Base-by-base conservation (phyloP, 2,329 filamentous ascomycete species). In the Penicillium sp. region DNA sequence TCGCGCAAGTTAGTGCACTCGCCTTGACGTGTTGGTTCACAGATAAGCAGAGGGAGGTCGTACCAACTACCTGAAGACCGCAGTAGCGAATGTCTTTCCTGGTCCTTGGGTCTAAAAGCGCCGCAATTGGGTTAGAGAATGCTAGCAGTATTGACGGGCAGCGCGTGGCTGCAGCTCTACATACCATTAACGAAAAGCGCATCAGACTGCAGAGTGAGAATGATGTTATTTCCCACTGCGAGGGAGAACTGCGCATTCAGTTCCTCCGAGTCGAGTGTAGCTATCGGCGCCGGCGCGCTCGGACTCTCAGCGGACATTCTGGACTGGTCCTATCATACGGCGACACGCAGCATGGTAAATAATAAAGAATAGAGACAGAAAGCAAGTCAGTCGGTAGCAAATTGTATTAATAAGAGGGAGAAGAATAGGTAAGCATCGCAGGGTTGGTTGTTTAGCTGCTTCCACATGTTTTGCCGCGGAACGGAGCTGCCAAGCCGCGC, bases 121-220 rank as follows among this genome's bases (percentile, higher is more conserved):
- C 14, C 30, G 9, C 30, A 33, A 33, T 33, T 33, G 8, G 23
- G 40, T 43, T 8, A 43, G 40, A 21, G 20, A 43, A 43, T 18
- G 40, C 8, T 43, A n/a, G n/a, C n/a, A n/a, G 20, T 5, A 40
- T 40, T 18, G 16, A 18, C 35, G 16, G 35, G 35, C 2, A 11
- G n/a, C n/a, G 16, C 9, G 35, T 40, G 16, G 35, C 35, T 40
- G 35, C 35, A 43, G 40, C 26, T n/a, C 3, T 33, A 46, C 73
- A 58, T 74, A 84, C 83, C 83, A 54, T 82, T 68, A 12, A 88
- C 76, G 60, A 85, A 77, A 51, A 88, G 74, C 28, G 82, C 79
- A 63, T 88, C 83, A 1, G 79, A 81, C 20, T 79, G 81, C 43
- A 88, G 72, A 1, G 83, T 86, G 50, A 88, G 72, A 24, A 80